Conservation (phyloP, 225 moss, liverwort and hornwort genomes). For the Bryoerythrophyllum caledonicum region DNA sequence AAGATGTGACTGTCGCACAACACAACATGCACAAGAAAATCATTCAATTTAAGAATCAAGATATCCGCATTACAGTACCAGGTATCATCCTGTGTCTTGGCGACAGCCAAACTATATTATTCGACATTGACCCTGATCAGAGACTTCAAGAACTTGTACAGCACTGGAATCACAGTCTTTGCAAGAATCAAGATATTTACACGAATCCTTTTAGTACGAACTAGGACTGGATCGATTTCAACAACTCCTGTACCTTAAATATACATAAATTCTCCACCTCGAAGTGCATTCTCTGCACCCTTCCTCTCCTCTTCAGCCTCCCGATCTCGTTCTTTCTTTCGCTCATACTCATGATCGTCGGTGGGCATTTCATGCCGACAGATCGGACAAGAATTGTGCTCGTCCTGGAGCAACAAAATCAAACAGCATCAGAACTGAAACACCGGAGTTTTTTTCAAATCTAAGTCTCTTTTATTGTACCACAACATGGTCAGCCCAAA, state of each 20-base stretch:
- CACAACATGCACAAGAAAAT: neutral
- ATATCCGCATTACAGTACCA: neutral
- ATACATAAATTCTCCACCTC: constrained; percentile 96
- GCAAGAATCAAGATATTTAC: constrained; percentile 24
- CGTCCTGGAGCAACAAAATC: constrained; percentile 49
- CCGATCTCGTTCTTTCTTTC: constrained; percentile 84
- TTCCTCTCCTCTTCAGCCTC: constrained; percentile 91
- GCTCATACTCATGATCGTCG: constrained; percentile 89
- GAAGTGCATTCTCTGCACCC: constrained; percentile 73
- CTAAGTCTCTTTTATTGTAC: neutral
- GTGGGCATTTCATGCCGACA: constrained; percentile 93
- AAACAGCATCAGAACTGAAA: constrained; percentile 1
- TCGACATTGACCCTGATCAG: neutral
- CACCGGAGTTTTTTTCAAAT: neutral
- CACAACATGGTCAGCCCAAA: neutral
- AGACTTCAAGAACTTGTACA: constrained; percentile 20
- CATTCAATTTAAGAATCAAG: neutral
- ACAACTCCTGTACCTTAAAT: constrained; percentile 36
- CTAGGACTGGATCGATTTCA: constrained; percentile 5
- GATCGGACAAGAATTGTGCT: constrained; percentile 96
- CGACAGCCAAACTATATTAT: neutral
- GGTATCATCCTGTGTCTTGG: neutral
- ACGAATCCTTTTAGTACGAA: neutral
- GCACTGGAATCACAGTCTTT: constrained; percentile 11
- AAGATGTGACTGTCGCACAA: neutral